Base-by-base conservation (phyloP, 228 moss, liverwort and hornwort species). In the Sphagnum magellanicum region DNA sequence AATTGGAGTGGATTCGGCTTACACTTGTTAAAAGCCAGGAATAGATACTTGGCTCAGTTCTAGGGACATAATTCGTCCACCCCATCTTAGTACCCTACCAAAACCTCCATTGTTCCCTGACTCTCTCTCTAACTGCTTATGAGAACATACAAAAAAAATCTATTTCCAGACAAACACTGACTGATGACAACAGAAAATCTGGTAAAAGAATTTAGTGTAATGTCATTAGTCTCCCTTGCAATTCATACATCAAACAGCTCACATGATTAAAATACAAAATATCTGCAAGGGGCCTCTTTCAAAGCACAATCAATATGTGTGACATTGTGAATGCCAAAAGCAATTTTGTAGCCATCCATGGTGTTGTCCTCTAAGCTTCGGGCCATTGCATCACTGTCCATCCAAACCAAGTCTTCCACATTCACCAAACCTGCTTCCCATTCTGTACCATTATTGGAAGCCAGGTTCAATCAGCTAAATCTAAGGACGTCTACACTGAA, bases 271-370 rank as follows among this genome's bases (percentile, higher is more conserved):
- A 32, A 32, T 32, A 32, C 32, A 32, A 32, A 32, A 46, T 67
- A 4, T 16, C 7, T 67, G 10, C 15, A 32, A 52, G 52, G 10
- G 48, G 98, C 93, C 85, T 98, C 98, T 83, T 87, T 89, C 64
- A 98, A 68, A 78, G 80, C 90, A 60, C 77, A 83, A 59, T 90
- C 90, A 14, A 98, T 90, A 63, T 90, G 98, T 52, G 98, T 98
- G 16, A 94, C 98, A 68, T 98, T 98, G 68, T 94, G 83, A 75
- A 98, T 98, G 74, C 98, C 98, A 46, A 98, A 98, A 48, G 93
- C 98, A 58, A 98, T 81, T 3, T 92, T 92, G 71, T 98, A 98
- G 50, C 93, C 92, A 78, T 98, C 94, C 83, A 98, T 84, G 60
- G 85, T 87, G 67, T 86, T 76, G 66, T 94, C 92, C 70, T 86